phyloP scores from a whole-genome alignment of 2,329 filamentous ascomycete species.

The Neurospora sp. region DNA sequence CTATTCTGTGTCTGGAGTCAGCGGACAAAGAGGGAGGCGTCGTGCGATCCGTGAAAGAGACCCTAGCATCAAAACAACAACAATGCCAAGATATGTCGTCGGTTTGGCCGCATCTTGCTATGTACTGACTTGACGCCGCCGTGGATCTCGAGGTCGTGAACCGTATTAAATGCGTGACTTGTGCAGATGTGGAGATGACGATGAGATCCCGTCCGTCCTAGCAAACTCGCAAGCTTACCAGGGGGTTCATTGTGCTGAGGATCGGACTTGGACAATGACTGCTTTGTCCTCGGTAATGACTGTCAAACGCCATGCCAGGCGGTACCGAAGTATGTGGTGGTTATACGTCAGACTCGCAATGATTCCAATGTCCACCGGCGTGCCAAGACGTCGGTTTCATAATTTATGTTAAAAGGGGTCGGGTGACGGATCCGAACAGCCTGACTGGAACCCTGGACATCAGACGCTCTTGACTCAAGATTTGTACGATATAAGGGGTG shows the following conservation, averaged over 20 bases:
- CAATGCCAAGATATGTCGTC: background rate
- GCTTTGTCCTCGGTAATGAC: background rate
- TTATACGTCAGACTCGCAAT: background rate
- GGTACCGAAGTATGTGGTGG: background rate
- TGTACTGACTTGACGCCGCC: background rate
- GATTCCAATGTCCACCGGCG: background rate
- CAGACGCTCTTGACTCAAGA: background rate
- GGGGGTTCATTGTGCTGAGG: background rate
- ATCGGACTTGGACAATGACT: background rate
- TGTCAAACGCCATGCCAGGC: background rate
- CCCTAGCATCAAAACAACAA: background rate
- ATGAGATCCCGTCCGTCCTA: background rate
- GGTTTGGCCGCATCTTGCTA: background rate
- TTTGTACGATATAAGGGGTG: background rate
- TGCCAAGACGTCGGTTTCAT: slow-evolving; percentile 1
- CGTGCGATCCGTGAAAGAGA: background rate
- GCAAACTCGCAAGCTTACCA: background rate
- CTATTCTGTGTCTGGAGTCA: background rate
- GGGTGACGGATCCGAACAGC: background rate
- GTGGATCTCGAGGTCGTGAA: background rate
- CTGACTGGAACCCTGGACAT: background rate
- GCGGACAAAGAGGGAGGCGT: background rate
- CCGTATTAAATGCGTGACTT: background rate
- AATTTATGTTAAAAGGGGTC: background rate
- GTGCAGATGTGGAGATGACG: background rate